A percentile compares a stretch with the other conserved stretches of the same genome.
phyloP scores from a whole-genome alignment of 179 eudicot species.

The Camellia oleifera region DNA sequence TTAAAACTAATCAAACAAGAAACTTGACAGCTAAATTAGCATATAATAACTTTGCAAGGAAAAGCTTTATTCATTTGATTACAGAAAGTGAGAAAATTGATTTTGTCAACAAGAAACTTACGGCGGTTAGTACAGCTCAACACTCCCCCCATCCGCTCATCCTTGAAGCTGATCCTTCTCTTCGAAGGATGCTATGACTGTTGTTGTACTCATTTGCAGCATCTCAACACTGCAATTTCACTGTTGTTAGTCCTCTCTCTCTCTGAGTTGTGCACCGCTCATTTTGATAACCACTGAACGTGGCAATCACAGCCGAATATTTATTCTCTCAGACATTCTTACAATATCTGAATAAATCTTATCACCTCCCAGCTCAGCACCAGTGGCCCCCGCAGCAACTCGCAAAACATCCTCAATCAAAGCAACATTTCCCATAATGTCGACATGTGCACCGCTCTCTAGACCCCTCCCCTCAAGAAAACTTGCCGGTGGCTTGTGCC shows the following conservation, averaged over 20 bases:
- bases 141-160: background rate
- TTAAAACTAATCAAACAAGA: background rate
- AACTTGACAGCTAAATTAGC: background rate
- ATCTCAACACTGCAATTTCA: background rate
- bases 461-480: constrained; percentile 53
- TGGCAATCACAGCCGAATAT: constrained; percentile 30
- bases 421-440: constrained; percentile 60
- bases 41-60: background rate
- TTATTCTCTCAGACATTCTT: constrained; percentile 40
- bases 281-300: background rate
- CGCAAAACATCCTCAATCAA: constrained; percentile 58
- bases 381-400: constrained; percentile 56
- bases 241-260: background rate
- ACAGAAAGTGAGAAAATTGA: constrained; percentile 10
- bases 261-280: background rate
- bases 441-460: constrained; percentile 63
- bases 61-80: background rate
- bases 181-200: background rate
- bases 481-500: constrained; percentile 54
- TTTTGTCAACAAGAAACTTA: constrained; percentile 3
- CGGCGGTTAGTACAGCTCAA: background rate
- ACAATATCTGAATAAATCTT: constrained; percentile 45
- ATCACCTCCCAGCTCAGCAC: constrained; percentile 50
- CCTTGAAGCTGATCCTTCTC: background rate
- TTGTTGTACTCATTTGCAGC: background rate